Evolutionary conservation across 2,329 filamentous ascomycete species (phyloP).

Genomic region (Alternaria postmessia): DNA sequence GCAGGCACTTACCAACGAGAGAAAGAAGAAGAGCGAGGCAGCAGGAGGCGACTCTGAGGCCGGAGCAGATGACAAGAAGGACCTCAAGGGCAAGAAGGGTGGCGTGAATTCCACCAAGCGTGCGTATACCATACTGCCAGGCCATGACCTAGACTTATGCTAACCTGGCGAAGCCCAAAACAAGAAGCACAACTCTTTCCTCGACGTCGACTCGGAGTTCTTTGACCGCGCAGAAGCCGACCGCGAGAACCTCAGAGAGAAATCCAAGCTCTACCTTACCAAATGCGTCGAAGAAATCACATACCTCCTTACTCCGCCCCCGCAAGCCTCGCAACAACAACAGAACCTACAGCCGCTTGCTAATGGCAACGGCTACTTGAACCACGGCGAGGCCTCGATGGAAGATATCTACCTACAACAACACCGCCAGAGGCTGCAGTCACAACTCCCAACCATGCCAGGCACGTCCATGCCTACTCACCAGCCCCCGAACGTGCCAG

Average conservation of each 20-base stretch:
- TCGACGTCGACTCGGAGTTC: conserved; percentile 57
- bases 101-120: conserved; percentile 37
- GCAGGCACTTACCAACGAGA: conserved; percentile 83
- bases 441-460: conserved; percentile 50
- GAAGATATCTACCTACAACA: conserved; percentile 68
- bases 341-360: conserved; percentile 47
- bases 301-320: conserved; percentile 71
- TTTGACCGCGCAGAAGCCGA: conserved; percentile 58
- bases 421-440: conserved; percentile 62
- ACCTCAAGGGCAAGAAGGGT: conserved; percentile 47
- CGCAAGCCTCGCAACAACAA: conserved; percentile 66
- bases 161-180: conserved; percentile 53
- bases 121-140: conserved; percentile 17
- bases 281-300: conserved; percentile 74
- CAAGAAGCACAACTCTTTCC: conserved; percentile 60
- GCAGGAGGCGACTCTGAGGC: conserved; percentile 61
- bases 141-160: not conserved
- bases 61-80: conserved; percentile 51
- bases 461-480: conserved; percentile 65
- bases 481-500: conserved; percentile 62
- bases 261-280: conserved; percentile 68
- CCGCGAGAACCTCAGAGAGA: conserved; percentile 67
- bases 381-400: conserved; percentile 62
- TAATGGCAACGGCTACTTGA: conserved; percentile 53
- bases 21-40: conserved; percentile 68